These are phyloP conservation scores for Marasmius tenuissimus DNA, from an alignment of 1,284 basidiomycete genomes.

Conservation along the genomic window DNA sequence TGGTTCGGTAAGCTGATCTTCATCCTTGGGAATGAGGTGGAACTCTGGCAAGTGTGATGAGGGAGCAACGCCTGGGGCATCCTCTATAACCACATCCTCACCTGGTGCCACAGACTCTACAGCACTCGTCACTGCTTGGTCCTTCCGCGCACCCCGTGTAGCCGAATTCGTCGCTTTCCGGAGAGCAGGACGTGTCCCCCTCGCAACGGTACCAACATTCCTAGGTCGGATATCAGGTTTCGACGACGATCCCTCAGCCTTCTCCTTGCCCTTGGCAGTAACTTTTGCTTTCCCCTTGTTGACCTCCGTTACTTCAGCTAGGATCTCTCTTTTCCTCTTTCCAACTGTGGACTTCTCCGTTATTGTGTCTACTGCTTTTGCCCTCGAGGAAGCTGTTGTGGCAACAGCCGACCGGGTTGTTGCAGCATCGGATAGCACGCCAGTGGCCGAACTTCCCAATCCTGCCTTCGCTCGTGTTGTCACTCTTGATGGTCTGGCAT, in stretches of 20 bases:
- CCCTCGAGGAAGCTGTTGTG: slow-evolving; percentile 24
- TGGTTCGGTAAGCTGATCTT: neutral
- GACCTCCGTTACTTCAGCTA: slow-evolving; percentile 34
- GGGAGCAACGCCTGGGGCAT: neutral
- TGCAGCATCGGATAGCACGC: slow-evolving; percentile 4
- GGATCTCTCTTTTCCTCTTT: slow-evolving; percentile 38
- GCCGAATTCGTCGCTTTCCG: neutral
- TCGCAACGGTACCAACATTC: neutral
- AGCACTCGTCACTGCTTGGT: neutral
- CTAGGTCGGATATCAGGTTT: neutral
- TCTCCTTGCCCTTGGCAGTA: slow-evolving; percentile 13
- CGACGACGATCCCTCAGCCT: slow-evolving; percentile 1
- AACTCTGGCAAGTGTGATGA: slow-evolving; percentile 4
- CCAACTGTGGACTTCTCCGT: slow-evolving; percentile 22
- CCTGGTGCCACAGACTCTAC: neutral
- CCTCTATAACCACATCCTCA: neutral
- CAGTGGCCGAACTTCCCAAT: slow-evolving; percentile 22
- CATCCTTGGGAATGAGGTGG: neutral
- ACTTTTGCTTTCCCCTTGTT: slow-evolving; percentile 5
- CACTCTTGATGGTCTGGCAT: slow-evolving; percentile 30
- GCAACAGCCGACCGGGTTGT: slow-evolving; percentile 16
- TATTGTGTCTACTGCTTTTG: slow-evolving; percentile 18
- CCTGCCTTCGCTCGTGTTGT: slow-evolving; percentile 30
- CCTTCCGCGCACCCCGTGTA: neutral
- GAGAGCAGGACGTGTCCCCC: neutral